phyloP scores from a whole-genome alignment of 2,329 filamentous ascomycete species.

The Clarireedia homoeocarpa region DNA sequence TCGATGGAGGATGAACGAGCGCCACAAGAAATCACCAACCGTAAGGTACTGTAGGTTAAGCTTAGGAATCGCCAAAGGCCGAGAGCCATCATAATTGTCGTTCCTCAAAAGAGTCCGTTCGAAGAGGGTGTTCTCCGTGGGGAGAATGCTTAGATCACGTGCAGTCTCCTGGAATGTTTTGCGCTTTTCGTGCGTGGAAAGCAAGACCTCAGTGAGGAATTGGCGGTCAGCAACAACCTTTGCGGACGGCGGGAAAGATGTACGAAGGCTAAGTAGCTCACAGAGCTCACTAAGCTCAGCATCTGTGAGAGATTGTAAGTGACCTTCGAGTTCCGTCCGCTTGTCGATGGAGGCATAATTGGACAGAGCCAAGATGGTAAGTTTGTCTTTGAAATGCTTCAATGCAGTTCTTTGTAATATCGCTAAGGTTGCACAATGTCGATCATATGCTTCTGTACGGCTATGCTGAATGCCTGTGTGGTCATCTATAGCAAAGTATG shows the following conservation, averaged over 20 bases:
- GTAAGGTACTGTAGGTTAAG: constrained; percentile 93
- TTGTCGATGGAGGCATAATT: constrained; percentile 87
- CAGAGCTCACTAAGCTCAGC: constrained; percentile 66
- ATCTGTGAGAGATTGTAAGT: constrained; percentile 67
- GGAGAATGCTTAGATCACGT: constrained; percentile 64
- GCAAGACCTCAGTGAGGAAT: constrained; percentile 63
- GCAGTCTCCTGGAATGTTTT: constrained; percentile 77
- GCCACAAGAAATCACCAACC: constrained; percentile 93
- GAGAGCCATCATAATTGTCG: constrained; percentile 79
- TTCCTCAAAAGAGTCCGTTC: constrained; percentile 71
- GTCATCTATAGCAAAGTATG: constrained; percentile 84
- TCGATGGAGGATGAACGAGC: constrained; percentile 81
- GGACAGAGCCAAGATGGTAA: constrained; percentile 84
- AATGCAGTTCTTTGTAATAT: constrained; percentile 70
- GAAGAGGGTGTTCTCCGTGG: constrained; percentile 76
- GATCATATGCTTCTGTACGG: constrained; percentile 65
- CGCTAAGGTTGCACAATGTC: constrained; percentile 70
- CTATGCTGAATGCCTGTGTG: constrained; percentile 74
- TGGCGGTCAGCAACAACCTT: constrained; percentile 54
- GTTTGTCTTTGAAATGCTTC: constrained; percentile 78
- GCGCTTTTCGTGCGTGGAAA: constrained; percentile 67
- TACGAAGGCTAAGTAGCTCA: constrained; percentile 66
- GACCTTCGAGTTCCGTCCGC: constrained; percentile 66
- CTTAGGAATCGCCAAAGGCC: constrained; percentile 85
- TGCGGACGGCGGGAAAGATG: constrained; percentile 67